These are phyloP conservation scores for Barnettozyma vustinii DNA, from an alignment of 805 yeast genomes.

Conservation along the genomic window DNA sequence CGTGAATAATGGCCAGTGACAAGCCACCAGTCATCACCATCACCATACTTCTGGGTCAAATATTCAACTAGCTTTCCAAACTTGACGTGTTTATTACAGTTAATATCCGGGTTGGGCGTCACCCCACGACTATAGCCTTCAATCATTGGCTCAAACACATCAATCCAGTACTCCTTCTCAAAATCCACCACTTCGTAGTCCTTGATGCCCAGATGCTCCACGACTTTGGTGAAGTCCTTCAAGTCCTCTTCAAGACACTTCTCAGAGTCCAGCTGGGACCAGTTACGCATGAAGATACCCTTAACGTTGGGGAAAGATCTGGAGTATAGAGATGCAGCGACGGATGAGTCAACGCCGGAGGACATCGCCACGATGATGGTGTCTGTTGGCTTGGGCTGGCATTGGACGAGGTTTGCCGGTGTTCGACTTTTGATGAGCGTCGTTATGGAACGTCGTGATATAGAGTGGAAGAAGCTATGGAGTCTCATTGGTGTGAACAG, in stretches of 20 bases:
- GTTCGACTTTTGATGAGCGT: not conserved
- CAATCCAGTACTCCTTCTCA: constrained; percentile 88
- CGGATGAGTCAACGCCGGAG: constrained; percentile 94
- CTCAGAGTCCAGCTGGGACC: constrained; percentile 35
- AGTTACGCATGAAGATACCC: constrained; percentile 93
- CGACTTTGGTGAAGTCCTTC: constrained; percentile 71
- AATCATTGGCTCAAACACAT: constrained; percentile 91
- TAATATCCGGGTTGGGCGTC: constrained; percentile 94
- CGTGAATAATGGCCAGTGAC: constrained; percentile 85
- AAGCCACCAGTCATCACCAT: constrained; percentile 60
- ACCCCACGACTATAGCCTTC: constrained; percentile 60
- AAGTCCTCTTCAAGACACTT: constrained; percentile 84
- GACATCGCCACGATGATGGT: constrained; percentile 86
- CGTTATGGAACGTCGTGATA: not conserved
- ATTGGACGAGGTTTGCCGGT: constrained; percentile 27
- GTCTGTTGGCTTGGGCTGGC: constrained; percentile 45
- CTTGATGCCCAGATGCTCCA: constrained; percentile 55
- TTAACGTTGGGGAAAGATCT: constrained; percentile 48
- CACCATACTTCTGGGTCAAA: constrained; percentile 34
- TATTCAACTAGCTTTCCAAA: constrained; percentile 73
- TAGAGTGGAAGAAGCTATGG: not conserved
- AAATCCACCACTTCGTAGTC: constrained; percentile 68
- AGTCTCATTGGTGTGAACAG: not conserved
- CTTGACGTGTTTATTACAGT: constrained; percentile 80
- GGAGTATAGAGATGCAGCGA: constrained; percentile 68